Evolutionary conservation across 345 rosid genomes (phyloP).

Genomic region (Gossypium turneri): DNA sequence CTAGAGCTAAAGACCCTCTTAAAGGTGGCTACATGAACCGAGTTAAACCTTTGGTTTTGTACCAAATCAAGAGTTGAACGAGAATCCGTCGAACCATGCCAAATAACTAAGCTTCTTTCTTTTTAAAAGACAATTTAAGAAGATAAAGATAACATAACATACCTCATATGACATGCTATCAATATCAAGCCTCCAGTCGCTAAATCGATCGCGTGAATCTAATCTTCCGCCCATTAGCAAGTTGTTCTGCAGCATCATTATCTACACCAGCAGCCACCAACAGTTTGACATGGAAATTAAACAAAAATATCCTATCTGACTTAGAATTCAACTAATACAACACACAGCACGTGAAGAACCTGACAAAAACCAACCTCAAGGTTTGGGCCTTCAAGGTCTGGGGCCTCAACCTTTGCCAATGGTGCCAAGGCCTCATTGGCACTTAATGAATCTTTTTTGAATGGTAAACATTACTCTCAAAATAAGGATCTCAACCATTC

Average conservation of each 20-base stretch:
- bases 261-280: constrained; percentile 21
- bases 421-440: too few species aligned
- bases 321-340: too few species aligned
- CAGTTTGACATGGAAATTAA: background rate
- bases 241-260: constrained; percentile 35
- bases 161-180: constrained; percentile 49
- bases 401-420: too few species aligned
- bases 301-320: background rate
- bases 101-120: background rate
- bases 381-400: too few species aligned
- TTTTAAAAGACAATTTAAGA: background rate
- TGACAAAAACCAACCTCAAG: too few species aligned
- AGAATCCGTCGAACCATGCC: background rate
- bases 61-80: background rate
- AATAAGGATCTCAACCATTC: too few species aligned
- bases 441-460: too few species aligned
- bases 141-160: background rate
- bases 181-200: constrained; percentile 38
- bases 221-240: constrained; percentile 33
- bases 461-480: too few species aligned
- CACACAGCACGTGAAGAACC: too few species aligned
- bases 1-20: background rate
- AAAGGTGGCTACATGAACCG: background rate
- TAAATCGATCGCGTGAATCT: constrained; percentile 29
- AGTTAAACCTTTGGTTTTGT: background rate